A percentile compares a stretch with the other conserved stretches of the same genome.
These are phyloP conservation scores for Carex parvula DNA, from an alignment of 176 grass and related monocot genomes.

Conservation along the genomic window DNA sequence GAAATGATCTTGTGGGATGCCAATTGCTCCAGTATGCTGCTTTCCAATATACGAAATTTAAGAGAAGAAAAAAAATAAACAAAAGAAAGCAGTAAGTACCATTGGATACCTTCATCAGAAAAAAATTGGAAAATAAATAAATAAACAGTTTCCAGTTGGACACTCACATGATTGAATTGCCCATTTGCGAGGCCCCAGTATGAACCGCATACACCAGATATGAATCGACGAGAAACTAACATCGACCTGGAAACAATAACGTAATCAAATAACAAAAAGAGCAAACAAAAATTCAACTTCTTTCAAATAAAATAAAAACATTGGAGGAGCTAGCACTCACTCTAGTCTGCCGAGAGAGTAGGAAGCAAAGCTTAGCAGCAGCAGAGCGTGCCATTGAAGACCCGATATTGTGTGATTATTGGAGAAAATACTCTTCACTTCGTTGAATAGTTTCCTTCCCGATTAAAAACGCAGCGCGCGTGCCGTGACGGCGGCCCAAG, in stretches of 20 bases:
- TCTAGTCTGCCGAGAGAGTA: slow-evolving; percentile 1
- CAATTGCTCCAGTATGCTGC: slow-evolving; percentile 8
- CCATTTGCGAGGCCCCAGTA: slow-evolving; percentile 5
- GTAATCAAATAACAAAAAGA: neutral
- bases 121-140: neutral
- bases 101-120: neutral
- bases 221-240: slow-evolving; percentile 9
- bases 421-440: neutral
- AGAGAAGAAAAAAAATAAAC: neutral
- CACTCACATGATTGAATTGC: slow-evolving; percentile 18
- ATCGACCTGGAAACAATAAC: neutral
- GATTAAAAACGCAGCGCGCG: neutral
- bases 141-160: neutral
- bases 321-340: neutral
- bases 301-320: neutral
- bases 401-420: neutral
- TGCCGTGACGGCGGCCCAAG: neutral
- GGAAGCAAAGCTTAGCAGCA: slow-evolving; percentile 24
- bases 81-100: neutral
- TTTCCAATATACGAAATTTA: neutral
- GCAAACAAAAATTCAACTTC: neutral
- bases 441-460: neutral
- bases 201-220: slow-evolving; percentile 11
- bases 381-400: slow-evolving; percentile 14
- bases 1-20: slow-evolving; percentile 14